These are phyloP conservation scores for Gyrodon lividus DNA, from an alignment of 768 basidiomycete species.

Conservation along the genomic window DNA sequence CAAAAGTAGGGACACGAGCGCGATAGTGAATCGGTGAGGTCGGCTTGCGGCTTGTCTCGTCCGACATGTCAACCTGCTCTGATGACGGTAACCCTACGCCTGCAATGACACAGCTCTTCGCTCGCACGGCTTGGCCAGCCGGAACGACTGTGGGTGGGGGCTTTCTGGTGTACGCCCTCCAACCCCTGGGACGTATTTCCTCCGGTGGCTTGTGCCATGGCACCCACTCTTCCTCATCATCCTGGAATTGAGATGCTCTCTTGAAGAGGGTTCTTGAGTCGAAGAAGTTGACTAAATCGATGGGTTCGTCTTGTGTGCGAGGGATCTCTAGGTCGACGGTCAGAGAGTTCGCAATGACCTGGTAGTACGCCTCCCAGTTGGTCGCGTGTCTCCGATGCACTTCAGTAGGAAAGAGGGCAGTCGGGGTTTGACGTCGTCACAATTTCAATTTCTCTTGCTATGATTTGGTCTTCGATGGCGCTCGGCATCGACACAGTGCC, in stretches of 20 bases:
- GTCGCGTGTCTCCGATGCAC: constrained; percentile 1
- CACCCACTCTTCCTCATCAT: constrained; percentile 20
- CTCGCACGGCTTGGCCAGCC: not conserved
- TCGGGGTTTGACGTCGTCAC: too few species aligned
- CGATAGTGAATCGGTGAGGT: constrained; percentile 16
- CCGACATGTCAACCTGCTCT: constrained; percentile 7
- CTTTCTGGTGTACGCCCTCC: not conserved
- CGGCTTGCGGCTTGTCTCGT: not conserved
- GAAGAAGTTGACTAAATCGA: too few species aligned
- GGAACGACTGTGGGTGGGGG: constrained; percentile 6
- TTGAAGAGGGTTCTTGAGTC: too few species aligned
- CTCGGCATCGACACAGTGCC: too few species aligned
- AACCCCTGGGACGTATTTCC: not conserved
- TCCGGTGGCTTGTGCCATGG: constrained; percentile 6
- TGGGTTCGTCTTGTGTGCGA: too few species aligned
- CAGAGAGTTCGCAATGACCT: too few species aligned
- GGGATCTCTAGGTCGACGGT: too few species aligned
- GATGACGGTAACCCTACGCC: too few species aligned
- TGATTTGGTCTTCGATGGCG: too few species aligned
- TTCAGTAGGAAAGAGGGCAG: constrained; percentile 6
- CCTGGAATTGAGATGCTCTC: too few species aligned
- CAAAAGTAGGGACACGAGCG: constrained; percentile 18
- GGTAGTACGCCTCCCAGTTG: constrained; percentile 15
- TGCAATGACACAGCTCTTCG: not conserved
- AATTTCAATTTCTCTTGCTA: too few species aligned